A percentile compares a stretch with the other conserved stretches of the same genome.
Conservation (phyloP, 257 asterid genomes). For the Lavandula angustifolia region DNA sequence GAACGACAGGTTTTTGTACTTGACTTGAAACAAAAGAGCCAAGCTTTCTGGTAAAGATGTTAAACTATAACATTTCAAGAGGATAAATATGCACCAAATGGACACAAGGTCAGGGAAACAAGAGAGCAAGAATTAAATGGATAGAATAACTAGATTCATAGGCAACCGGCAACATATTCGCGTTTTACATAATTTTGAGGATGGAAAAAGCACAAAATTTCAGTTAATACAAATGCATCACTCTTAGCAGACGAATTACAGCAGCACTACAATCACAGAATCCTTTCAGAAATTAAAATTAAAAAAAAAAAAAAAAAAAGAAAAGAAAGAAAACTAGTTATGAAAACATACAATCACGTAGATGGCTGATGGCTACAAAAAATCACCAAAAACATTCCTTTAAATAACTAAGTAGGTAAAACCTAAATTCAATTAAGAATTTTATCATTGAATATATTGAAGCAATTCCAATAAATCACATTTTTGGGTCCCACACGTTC, state of each 20-base stretch:
- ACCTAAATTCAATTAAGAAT: neutral
- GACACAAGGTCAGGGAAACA: neutral
- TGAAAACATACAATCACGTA: neutral
- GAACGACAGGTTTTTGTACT: neutral
- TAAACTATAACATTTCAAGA: neutral
- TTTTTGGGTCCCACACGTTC: neutral
- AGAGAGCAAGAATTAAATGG: neutral
- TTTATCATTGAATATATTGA: neutral
- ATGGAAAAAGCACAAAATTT: neutral
- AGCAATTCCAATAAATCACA: neutral
- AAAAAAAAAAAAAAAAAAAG: no score
- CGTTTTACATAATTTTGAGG: neutral
- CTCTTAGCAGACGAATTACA: no score
- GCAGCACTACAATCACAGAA: neutral
- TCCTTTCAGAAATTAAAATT: no score
- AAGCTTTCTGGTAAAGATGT: no score
- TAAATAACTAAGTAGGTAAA: neutral
- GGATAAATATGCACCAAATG: neutral
- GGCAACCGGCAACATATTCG: no score
- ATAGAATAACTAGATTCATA: neutral
- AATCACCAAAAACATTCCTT: neutral
- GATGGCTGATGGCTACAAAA: neutral
- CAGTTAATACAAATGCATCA: neutral
- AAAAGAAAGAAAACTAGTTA: no score
- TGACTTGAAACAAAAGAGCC: no score